These are phyloP conservation scores for Reticulomyxa filosa DNA, from an alignment of 78 protist species.

Conservation along the genomic window DNA sequence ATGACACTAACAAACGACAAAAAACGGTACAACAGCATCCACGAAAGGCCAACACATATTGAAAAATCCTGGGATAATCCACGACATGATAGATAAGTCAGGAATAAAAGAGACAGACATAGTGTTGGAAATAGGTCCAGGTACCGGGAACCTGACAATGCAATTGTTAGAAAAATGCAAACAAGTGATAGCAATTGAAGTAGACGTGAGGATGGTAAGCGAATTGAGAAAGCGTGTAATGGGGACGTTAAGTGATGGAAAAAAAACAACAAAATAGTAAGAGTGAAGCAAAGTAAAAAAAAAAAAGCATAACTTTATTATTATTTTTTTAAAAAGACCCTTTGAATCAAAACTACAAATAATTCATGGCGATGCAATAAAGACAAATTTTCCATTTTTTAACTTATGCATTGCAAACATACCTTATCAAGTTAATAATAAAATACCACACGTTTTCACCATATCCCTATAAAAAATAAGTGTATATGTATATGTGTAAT, in stretches of 20 bases:
- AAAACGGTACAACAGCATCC: too few species aligned
- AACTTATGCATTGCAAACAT: slow-evolving; percentile 83
- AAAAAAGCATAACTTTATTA: too few species aligned
- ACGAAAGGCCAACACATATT: slow-evolving; percentile 83
- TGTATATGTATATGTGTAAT: too few species aligned
- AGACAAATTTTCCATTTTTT: slow-evolving; percentile 10
- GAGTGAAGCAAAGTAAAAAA: too few species aligned
- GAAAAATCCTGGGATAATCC: slow-evolving; percentile 73
- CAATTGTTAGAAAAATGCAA: slow-evolving; percentile 46
- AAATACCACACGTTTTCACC: neutral
- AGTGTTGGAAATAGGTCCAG: slow-evolving; percentile 95
- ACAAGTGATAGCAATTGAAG: slow-evolving; percentile 75
- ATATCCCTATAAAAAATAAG: neutral
- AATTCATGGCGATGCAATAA: slow-evolving; percentile 50
- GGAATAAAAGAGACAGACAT: slow-evolving; percentile 62
- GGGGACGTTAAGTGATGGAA: too few species aligned
- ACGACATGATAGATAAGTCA: slow-evolving; percentile 77
- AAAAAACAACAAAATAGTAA: too few species aligned
- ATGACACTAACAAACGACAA: too few species aligned
- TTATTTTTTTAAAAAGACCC: too few species aligned
- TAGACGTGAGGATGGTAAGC: slow-evolving; percentile 94
- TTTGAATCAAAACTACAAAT: slow-evolving; percentile 1
- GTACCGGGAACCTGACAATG: slow-evolving; percentile 91
- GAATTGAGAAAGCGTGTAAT: slow-evolving; percentile 86
- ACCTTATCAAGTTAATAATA: too few species aligned